A percentile compares a stretch with the other conserved stretches of the same genome.
Evolutionary conservation across 2,329 filamentous ascomycete species (phyloP).

Genomic region (Biscogniauxia marginata): DNA sequence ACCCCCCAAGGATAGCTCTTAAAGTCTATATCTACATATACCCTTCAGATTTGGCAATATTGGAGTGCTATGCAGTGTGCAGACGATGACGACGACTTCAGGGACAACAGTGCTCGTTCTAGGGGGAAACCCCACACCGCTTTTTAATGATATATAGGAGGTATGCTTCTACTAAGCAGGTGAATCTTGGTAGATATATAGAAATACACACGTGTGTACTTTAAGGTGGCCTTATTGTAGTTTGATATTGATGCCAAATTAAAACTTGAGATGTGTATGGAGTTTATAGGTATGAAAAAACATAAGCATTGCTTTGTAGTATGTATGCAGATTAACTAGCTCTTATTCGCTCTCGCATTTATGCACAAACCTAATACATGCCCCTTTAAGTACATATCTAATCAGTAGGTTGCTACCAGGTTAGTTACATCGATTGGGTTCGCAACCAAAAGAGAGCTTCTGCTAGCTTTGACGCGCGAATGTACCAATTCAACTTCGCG

Average conservation of each 20-base stretch:
- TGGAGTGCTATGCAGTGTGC: background rate
- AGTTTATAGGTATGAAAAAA: too few relatives aligned
- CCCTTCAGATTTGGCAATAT: background rate
- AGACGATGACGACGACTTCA: background rate
- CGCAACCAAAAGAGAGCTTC: background rate
- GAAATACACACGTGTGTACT: too few relatives aligned
- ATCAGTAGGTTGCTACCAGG: background rate
- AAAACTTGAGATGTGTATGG: too few relatives aligned
- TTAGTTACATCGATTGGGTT: background rate
- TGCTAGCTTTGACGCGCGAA: background rate
- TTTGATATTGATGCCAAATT: too few relatives aligned
- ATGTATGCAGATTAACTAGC: too few relatives aligned
- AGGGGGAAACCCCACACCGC: background rate
- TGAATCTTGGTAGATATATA: too few relatives aligned
- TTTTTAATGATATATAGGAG: background rate
- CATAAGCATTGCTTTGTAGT: too few relatives aligned
- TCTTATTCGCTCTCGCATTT: too few relatives aligned
- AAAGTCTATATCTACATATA: background rate
- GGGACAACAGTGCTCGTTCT: too few relatives aligned
- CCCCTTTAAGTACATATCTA: background rate
- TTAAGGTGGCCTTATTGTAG: too few relatives aligned
- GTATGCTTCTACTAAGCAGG: too few relatives aligned
- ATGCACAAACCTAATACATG: background rate
- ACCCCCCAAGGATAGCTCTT: too few relatives aligned
- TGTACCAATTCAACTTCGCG: constrained; percentile 1